Base-by-base conservation (phyloP, 2,329 filamentous ascomycete species). In the Verticillium nubilum region DNA sequence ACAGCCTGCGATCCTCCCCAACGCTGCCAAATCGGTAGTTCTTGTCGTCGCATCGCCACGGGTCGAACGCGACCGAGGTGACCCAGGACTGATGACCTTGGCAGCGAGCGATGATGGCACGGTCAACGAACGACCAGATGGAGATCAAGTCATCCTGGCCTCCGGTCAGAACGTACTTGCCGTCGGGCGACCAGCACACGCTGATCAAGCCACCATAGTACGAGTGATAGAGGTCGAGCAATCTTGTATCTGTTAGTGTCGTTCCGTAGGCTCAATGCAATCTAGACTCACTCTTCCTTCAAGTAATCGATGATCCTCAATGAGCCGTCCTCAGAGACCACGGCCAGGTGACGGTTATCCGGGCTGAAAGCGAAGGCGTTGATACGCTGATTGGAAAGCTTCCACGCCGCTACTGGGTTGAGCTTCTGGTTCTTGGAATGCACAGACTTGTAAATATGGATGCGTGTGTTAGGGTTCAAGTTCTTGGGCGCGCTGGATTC, bases 71-170 rank as follows among this genome's bases (percentile, higher is more conserved):
- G 42, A 99, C 91, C 17, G 88, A 87, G 3, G 92, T 92, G 0
- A 99, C 93, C 92, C 92, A 99, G 4, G 92, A 97, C 64, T 96
- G 89, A 74, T 99, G 95, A 3, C 95, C 95, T 69, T 96, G 92
- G 71, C 95, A 98, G 63, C 95, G 86, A 19, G 94, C 95, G 56
- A 99, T 88, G 56, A 99, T 86, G 58, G 87, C 85, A 53, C 86
- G 87, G 68, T 98, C 95, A 47, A 87, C 83, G 37, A 97, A 81
- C 17, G 89, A 95, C 95, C 95, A 99, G 66, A 99, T 97, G 0
- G 92, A 96, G 13, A 99, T 90, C 10, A 98, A 79, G 71, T 99
- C 95, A 72, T 99, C 95, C 74, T 98, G 94, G 4, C 95, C 93
- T 57, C 95, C 95, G 0, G 95, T 97, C 19, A 99, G 80, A 57